Conservation (phyloP, 176 grass and related monocot genomes). For the Avena atlantica region DNA sequence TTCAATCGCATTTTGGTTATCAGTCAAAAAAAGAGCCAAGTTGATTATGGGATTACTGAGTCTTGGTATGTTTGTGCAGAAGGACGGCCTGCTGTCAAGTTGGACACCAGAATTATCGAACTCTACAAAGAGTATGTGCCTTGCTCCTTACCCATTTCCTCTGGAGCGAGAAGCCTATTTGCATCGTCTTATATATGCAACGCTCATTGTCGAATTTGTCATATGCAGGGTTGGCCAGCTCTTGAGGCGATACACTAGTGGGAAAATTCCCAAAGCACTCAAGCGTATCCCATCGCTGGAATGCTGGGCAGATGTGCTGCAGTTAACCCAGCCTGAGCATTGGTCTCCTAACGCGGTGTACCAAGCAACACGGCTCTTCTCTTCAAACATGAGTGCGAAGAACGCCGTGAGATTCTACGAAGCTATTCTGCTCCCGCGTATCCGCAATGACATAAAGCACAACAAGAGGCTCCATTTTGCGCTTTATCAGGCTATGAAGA, state of each 20-base stretch:
- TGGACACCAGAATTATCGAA: conserved; percentile 64
- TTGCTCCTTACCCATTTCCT: conserved; percentile 4
- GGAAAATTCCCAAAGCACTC: conserved; percentile 86
- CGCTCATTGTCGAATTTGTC: conserved; percentile 2
- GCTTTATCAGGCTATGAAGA: conserved; percentile 83
- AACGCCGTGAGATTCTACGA: conserved; percentile 73
- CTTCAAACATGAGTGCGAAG: conserved; percentile 83
- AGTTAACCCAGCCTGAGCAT: conserved; percentile 83
- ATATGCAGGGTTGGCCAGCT: conserved; percentile 75
- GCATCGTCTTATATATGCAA: background rate
- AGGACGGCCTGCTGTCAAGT: conserved; percentile 58
- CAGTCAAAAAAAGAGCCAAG: background rate
- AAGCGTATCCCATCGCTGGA: conserved; percentile 80
- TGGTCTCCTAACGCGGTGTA: conserved; percentile 95
- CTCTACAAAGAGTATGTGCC: conserved; percentile 69
- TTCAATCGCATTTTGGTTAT: background rate
- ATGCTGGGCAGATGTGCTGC: conserved; percentile 78
- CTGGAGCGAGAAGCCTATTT: background rate
- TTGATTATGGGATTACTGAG: background rate
- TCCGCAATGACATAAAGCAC: conserved; percentile 81
- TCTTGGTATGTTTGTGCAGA: conserved; percentile 48
- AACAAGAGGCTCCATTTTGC: conserved; percentile 93
- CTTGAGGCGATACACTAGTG: conserved; percentile 79
- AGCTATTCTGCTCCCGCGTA: conserved; percentile 77
- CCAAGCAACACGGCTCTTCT: conserved; percentile 89